A percentile compares a stretch with the other conserved stretches of the same genome.
Evolutionary conservation across 176 grass and related monocot genomes (phyloP).

Genomic region (Triticum aestivum): IWGSC_CS_RefSeq_v2.1 NC_057812.1:151697638-151698137

Average conservation of each 20-base stretch:
- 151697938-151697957: slow-evolving; percentile 89
- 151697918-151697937: slow-evolving; percentile 89
- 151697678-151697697: slow-evolving; percentile 28
- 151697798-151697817: background rate
- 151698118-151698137: slow-evolving; percentile 40
- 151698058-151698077: slow-evolving; percentile 42
- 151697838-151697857: background rate
- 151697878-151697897: slow-evolving; percentile 42
- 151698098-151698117: slow-evolving; percentile 37
- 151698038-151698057: slow-evolving; percentile 45
- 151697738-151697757: background rate
- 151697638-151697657: background rate
- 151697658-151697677: slow-evolving; percentile 8
- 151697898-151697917: slow-evolving; percentile 94
- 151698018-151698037: slow-evolving; percentile 62
- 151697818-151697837: slow-evolving; percentile 7
- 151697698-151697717: slow-evolving; percentile 17
- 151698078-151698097: slow-evolving; percentile 50
- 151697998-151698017: slow-evolving; percentile 72
- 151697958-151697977: slow-evolving; percentile 86
- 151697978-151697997: slow-evolving; percentile 74
- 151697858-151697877: slow-evolving; percentile 14
- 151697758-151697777: background rate
- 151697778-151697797: slow-evolving; percentile 8
- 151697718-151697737: background rate